phyloP scores from a whole-genome alignment of 208 protist species.

The Tritrichomonas foetus region DNA sequence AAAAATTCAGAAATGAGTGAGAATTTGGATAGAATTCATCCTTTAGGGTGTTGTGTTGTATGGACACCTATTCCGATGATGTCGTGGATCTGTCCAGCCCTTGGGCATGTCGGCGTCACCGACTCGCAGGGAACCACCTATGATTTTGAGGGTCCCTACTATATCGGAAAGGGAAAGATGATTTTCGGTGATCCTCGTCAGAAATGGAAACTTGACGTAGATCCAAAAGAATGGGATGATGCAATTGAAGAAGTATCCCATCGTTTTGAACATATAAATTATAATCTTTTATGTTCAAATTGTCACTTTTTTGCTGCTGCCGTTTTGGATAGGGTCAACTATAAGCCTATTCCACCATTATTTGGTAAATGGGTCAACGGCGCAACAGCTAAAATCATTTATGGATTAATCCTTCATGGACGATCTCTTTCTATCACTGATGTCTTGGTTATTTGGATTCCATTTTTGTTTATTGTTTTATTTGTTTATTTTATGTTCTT shows the following conservation, averaged over 20 bases:
- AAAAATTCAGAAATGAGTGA: no score
- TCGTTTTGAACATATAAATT: background rate
- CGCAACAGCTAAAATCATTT: background rate
- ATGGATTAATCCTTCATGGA: background rate
- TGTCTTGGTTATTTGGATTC: background rate
- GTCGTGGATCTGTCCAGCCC: background rate
- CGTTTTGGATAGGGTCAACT: background rate
- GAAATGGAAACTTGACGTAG: background rate
- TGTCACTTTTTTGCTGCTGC: constrained; percentile 27
- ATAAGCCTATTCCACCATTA: background rate
- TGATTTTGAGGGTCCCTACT: constrained; percentile 38
- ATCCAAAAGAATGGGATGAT: background rate
- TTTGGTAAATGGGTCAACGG: background rate
- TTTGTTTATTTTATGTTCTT: background rate
- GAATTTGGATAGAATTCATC: background rate
- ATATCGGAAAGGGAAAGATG: background rate
- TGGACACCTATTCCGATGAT: background rate
- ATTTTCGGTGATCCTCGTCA: background rate
- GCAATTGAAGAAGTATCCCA: background rate
- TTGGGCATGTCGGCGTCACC: constrained; percentile 28
- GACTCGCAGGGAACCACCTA: background rate
- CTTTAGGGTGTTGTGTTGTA: background rate
- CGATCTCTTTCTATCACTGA: background rate
- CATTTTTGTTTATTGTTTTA: background rate
- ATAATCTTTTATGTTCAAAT: constrained; percentile 16